These are phyloP conservation scores for Gastrodia elata DNA, from an alignment of 106 monocot genomes.

Conservation along the genomic window DNA sequence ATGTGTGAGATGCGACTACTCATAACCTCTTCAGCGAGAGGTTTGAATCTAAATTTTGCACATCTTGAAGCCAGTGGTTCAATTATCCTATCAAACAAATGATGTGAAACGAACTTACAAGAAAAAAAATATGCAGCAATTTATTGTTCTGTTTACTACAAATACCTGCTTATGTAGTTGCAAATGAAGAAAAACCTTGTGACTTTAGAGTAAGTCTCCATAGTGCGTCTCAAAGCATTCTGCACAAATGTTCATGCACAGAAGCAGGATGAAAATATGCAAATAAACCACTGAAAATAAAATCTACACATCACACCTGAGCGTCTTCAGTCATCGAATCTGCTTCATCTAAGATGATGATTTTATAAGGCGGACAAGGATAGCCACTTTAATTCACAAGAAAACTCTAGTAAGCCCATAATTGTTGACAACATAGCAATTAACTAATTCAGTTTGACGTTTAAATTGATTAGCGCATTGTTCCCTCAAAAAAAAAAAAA, in stretches of 20 bases:
- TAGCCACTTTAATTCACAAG: conserved; percentile 36
- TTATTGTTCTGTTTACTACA: neutral
- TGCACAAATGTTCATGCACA: conserved; percentile 25
- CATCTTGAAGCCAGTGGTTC: conserved; percentile 99
- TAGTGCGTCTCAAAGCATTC: conserved; percentile 95
- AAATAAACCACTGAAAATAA: neutral
- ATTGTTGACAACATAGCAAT: neutral
- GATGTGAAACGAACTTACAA: neutral
- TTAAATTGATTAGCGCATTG: neutral
- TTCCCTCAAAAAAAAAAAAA: neutral
- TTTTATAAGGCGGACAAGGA: conserved; percentile 93
- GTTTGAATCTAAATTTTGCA: conserved; percentile 96
- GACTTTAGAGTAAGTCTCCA: conserved; percentile 97
- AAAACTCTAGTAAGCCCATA: conserved; percentile 7
- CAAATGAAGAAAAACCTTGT: conserved; percentile 98
- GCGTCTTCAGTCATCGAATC: conserved; percentile 99
- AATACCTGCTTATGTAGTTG: conserved; percentile 96
- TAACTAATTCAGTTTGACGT: neutral
- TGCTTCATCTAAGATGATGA: conserved; percentile 94
- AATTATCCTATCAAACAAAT: conserved; percentile 60
- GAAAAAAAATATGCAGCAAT: neutral
- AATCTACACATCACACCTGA: conserved; percentile 52
- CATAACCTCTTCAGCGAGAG: conserved; percentile 82
- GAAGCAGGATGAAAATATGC: neutral
- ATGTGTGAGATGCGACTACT: conserved; percentile 72